These are phyloP conservation scores for Gossypium schwendimanii DNA, from an alignment of 441 rosid genomes.

Conservation along the genomic window DNA sequence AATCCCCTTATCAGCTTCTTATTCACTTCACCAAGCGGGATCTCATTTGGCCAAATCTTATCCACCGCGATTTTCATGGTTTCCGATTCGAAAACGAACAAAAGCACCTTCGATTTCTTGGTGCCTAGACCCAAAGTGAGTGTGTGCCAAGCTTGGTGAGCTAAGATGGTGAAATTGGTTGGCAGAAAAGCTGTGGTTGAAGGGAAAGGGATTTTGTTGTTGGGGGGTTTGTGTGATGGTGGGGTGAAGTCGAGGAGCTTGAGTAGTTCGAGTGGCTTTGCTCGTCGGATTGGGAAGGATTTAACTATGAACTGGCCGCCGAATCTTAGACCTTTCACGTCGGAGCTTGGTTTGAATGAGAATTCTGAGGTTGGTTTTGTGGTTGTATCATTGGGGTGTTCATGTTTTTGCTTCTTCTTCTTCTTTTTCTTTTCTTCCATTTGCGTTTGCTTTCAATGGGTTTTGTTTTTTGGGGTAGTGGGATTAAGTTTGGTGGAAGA, in stretches of 20 bases:
- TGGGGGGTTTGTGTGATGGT: slow-evolving; percentile 14
- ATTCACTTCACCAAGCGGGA: slow-evolving; percentile 81
- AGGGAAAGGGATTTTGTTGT: slow-evolving; percentile 41
- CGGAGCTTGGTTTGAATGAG: slow-evolving; percentile 66
- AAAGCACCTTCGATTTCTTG: slow-evolving; percentile 60
- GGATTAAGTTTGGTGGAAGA: slow-evolving; percentile 1
- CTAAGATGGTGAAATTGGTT: slow-evolving; percentile 83
- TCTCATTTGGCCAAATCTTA: slow-evolving; percentile 72
- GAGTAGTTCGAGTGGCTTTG: slow-evolving; percentile 67
- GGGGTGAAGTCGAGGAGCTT: slow-evolving; percentile 68
- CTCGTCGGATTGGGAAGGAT: slow-evolving; percentile 87
- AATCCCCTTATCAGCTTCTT: slow-evolving; percentile 66
- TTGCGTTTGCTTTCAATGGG: background rate
- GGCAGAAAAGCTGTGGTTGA: slow-evolving; percentile 79
- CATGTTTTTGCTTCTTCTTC: slow-evolving; percentile 56
- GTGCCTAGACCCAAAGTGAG: slow-evolving; percentile 83
- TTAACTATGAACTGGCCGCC: slow-evolving; percentile 86
- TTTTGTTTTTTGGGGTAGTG: background rate
- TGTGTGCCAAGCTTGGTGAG: slow-evolving; percentile 96
- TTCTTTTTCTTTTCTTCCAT: slow-evolving; percentile 34
- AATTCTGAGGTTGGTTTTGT: slow-evolving; percentile 42
- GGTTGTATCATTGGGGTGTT: slow-evolving; percentile 52
- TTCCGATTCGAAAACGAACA: slow-evolving; percentile 81
- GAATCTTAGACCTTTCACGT: slow-evolving; percentile 75
- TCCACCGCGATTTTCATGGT: slow-evolving; percentile 47